Conservation (phyloP, 192 early-diverging fungal species). For the Mortierella alpina region DNA sequence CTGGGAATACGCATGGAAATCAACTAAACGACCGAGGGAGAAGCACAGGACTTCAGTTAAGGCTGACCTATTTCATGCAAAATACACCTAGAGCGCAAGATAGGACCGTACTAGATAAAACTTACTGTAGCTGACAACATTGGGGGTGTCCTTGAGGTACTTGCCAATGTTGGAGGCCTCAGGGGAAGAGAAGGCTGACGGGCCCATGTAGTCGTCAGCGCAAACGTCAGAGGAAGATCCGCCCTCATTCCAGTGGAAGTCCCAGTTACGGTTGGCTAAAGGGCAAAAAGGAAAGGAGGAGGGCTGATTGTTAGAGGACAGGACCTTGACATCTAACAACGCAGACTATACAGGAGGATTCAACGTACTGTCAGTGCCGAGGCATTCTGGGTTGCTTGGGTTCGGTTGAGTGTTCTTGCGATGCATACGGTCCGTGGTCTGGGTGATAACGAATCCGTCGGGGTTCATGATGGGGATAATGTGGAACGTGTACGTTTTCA, state of each 20-base stretch:
- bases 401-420: slow-evolving; percentile 62
- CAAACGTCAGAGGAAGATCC: slow-evolving; percentile 61
- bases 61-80: neutral
- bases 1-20: slow-evolving; percentile 66
- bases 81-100: neutral
- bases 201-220: slow-evolving; percentile 58
- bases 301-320: neutral
- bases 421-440: slow-evolving; percentile 56
- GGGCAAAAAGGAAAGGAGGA: neutral
- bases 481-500: slow-evolving; percentile 60
- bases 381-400: slow-evolving; percentile 13
- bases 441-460: slow-evolving; percentile 69
- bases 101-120: too few relatives aligned
- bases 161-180: slow-evolving; percentile 59
- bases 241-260: slow-evolving; percentile 54
- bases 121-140: slow-evolving; percentile 53
- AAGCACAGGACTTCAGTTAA: neutral
- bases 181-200: slow-evolving; percentile 48
- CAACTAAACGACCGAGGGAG: slow-evolving; percentile 14
- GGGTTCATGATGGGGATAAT: slow-evolving; percentile 69
- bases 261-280: slow-evolving; percentile 63
- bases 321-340: neutral
- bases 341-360: too few relatives aligned
- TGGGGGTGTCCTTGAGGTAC: slow-evolving; percentile 51
- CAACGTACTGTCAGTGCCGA: slow-evolving; percentile 44